Evolutionary conservation across 805 yeast species (phyloP).

Genomic region (Cyberlindnera petersonii): DNA sequence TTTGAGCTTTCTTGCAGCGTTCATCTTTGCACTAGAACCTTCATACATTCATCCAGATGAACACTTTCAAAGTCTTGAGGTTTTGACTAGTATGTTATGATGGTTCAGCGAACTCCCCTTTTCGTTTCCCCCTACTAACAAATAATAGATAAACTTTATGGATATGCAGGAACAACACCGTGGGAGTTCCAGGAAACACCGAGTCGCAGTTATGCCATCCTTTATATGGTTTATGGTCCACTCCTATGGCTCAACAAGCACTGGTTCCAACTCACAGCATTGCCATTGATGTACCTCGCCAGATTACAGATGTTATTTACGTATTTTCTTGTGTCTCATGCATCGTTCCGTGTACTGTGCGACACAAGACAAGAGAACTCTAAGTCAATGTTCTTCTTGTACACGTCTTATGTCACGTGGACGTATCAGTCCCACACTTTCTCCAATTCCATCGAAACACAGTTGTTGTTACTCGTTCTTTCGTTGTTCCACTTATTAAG

Average conservation of each 20-base stretch:
- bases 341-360: slow-evolving; percentile 42
- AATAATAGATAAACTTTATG: slow-evolving; percentile 30
- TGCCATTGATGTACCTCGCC: slow-evolving; percentile 47
- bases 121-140: slow-evolving; percentile 3
- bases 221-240: slow-evolving; percentile 70
- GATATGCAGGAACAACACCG: slow-evolving; percentile 49
- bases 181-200: slow-evolving; percentile 77
- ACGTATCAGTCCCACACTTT: slow-evolving; percentile 83
- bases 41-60: slow-evolving; percentile 98
- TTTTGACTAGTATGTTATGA: slow-evolving; percentile 41
- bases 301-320: slow-evolving; percentile 44
- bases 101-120: not conserved
- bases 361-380: slow-evolving; percentile 47
- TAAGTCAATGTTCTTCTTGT: slow-evolving; percentile 36
- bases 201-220: slow-evolving; percentile 67
- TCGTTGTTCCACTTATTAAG: slow-evolving; percentile 34
- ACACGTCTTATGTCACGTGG: slow-evolving; percentile 65
- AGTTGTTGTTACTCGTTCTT: slow-evolving; percentile 38
- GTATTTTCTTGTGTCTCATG: slow-evolving; percentile 33
- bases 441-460: slow-evolving; percentile 80
- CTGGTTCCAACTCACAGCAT: slow-evolving; percentile 38
- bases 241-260: slow-evolving; percentile 38
- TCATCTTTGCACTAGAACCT: slow-evolving; percentile 57
- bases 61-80: slow-evolving; percentile 88
- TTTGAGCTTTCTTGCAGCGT: slow-evolving; percentile 26